Percentiles rank a stretch among this genome's conserved stretches.
phyloP scores from a whole-genome alignment of 1,284 basidiomycete genomes.

The Exobasidium rhododendri region DNA sequence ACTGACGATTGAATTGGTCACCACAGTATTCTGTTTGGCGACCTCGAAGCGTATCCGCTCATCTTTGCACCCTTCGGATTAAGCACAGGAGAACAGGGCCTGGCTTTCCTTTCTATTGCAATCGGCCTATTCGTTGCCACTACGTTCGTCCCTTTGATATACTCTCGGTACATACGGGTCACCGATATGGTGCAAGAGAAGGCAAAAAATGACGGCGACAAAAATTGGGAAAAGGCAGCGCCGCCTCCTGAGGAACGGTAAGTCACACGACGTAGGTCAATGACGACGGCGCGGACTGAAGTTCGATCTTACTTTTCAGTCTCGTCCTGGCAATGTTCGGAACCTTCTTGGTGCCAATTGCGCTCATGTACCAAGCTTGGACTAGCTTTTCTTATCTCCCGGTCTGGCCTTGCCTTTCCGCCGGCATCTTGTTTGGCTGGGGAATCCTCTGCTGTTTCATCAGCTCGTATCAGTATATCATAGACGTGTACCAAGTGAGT shows the following conservation, averaged over 20 bases:
- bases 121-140: slow-evolving; percentile 11
- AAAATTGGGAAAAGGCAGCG: neutral
- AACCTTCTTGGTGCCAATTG: slow-evolving; percentile 12
- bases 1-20: too few species aligned
- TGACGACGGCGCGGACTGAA: too few species aligned
- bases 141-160: slow-evolving; percentile 9
- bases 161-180: slow-evolving; percentile 5
- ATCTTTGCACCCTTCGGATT: slow-evolving; percentile 16
- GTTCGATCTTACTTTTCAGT: too few species aligned
- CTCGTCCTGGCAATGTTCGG: slow-evolving; percentile 11
- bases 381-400: slow-evolving; percentile 7
- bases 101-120: slow-evolving; percentile 13
- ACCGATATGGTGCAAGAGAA: neutral
- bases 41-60: slow-evolving; percentile 18
- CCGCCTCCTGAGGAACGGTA: slow-evolving; percentile 9
- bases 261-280: too few species aligned
- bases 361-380: slow-evolving; percentile 16
- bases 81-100: slow-evolving; percentile 15
- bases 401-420: neutral
- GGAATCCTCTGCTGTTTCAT: slow-evolving; percentile 11
- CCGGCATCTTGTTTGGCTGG: slow-evolving; percentile 10
- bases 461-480: slow-evolving; percentile 13
- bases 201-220: slow-evolving; percentile 6
- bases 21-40: slow-evolving; percentile 16
- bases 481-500: slow-evolving; percentile 13